phyloP scores from a whole-genome alignment of 2,329 filamentous ascomycete genomes.

The Chaetomiaceae sp. region DNA sequence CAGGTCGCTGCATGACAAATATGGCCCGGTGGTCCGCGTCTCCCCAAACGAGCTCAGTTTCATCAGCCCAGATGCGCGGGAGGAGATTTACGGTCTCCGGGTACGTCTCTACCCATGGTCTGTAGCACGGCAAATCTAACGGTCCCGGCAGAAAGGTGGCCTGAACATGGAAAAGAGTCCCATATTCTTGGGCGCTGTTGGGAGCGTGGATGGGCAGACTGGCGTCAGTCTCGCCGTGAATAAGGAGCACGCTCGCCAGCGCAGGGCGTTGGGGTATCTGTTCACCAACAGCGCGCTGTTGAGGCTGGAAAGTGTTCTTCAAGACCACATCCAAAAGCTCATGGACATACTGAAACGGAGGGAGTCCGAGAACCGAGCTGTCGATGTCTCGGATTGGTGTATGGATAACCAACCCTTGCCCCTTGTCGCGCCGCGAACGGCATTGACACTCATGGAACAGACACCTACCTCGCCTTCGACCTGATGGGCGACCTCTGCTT shows the following conservation, averaged over 20 bases:
- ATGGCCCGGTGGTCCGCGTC: not conserved
- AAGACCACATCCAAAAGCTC: not conserved
- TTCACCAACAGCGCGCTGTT: slow-evolving; percentile 1
- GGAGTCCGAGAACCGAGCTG: not conserved
- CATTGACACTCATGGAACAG: too few species aligned
- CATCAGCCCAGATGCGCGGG: not conserved
- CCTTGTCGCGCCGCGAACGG: too few species aligned
- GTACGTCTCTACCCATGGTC: too few species aligned
- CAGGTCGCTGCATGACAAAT: not conserved
- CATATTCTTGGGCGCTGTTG: not conserved
- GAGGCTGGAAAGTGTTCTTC: not conserved
- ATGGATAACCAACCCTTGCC: too few species aligned
- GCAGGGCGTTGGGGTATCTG: not conserved
- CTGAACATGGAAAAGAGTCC: slow-evolving; percentile 6
- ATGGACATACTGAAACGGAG: not conserved
- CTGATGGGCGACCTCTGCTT: slow-evolving; percentile 4
- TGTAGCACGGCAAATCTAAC: too few species aligned
- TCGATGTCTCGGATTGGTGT: slow-evolving; percentile 3
- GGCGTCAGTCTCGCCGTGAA: slow-evolving; percentile 1
- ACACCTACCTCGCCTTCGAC: slow-evolving; percentile 3
- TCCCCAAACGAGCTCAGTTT: slow-evolving; percentile 2
- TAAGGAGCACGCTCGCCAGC: slow-evolving; percentile 5
- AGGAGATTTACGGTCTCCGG: not conserved
- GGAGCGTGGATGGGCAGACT: not conserved
- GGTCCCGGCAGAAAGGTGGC: not conserved